Conservation (phyloP, 495 filamentous ascomycete genomes). For the Podospora pseudocomata region DNA sequence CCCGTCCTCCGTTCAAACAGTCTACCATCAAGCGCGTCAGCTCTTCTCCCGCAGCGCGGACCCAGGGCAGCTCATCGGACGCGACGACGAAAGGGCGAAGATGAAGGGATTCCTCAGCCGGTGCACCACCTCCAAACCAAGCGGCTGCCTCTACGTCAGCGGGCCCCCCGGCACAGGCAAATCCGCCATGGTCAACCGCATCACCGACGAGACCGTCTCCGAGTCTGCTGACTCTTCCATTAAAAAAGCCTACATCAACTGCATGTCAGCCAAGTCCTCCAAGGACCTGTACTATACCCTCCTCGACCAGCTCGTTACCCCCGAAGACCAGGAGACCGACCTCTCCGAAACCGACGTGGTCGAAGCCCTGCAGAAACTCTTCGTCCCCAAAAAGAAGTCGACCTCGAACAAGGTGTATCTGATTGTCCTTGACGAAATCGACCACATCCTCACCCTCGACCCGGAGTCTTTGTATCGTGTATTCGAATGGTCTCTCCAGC, state of each 20-base stretch:
- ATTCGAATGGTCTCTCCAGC: conserved; percentile 88
- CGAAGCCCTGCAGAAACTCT: conserved; percentile 58
- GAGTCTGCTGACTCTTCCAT: conserved; percentile 42
- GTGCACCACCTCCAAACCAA: conserved; percentile 54
- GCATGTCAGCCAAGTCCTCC: conserved; percentile 86
- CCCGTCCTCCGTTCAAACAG: conserved; percentile 58
- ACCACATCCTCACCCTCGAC: conserved; percentile 84
- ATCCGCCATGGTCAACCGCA: conserved; percentile 82
- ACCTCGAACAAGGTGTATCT: conserved; percentile 53
- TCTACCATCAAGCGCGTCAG: conserved; percentile 85
- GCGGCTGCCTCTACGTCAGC: conserved; percentile 92
- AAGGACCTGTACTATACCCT: conserved; percentile 77
- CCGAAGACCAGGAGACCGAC: conserved; percentile 31
- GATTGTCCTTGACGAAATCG: conserved; percentile 89
- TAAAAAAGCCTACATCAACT: conserved; percentile 81
- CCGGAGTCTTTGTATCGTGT: conserved; percentile 81
- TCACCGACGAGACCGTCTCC: conserved; percentile 56
- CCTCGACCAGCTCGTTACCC: conserved; percentile 44
- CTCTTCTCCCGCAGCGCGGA: conserved; percentile 76
- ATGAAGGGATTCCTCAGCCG: conserved; percentile 65
- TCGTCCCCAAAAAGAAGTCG: conserved; percentile 59
- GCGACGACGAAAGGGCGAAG: conserved; percentile 73
- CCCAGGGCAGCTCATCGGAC: conserved; percentile 73
- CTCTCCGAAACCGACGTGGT: conserved; percentile 51
- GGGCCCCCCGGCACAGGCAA: conserved; percentile 96